These are phyloP conservation scores for Neonectria magnoliae DNA, from an alignment of 2,329 filamentous ascomycete species.

Conservation along the genomic window DNA sequence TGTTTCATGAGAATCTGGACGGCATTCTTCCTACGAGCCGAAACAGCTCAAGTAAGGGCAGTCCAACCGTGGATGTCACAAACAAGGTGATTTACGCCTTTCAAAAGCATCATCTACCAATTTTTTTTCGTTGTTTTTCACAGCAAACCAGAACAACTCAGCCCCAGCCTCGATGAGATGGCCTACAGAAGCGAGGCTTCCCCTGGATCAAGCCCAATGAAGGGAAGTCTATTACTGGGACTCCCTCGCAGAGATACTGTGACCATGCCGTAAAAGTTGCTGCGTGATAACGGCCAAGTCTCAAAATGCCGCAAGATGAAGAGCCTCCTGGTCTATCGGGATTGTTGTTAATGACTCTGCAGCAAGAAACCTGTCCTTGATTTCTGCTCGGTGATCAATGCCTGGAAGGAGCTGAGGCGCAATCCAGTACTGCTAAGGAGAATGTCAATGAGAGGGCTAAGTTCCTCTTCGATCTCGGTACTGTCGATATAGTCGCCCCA, in stretches of 20 bases:
- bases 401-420: constrained; percentile 4
- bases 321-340: not conserved
- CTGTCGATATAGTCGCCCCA: constrained; percentile 4
- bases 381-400: not conserved
- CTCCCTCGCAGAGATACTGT: not conserved
- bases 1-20: not conserved
- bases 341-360: not conserved
- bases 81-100: not conserved
- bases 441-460: not conserved
- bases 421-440: not conserved
- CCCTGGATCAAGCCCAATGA: constrained; percentile 1
- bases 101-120: not conserved
- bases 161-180: not conserved
- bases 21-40: not conserved
- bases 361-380: not conserved
- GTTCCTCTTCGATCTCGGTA: not conserved
- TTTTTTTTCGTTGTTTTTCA: not conserved
- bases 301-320: constrained; percentile 5
- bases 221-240: constrained; percentile 6
- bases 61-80: not conserved
- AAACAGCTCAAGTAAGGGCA: not conserved
- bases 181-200: not conserved
- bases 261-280: not conserved
- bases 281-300: not conserved
- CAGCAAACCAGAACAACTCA: constrained; percentile 1